Evolutionary conservation across 768 basidiomycete species (phyloP), one percentile per base, ranked within the genome.

Genomic region (Phaeolepiota aurea): DNA sequence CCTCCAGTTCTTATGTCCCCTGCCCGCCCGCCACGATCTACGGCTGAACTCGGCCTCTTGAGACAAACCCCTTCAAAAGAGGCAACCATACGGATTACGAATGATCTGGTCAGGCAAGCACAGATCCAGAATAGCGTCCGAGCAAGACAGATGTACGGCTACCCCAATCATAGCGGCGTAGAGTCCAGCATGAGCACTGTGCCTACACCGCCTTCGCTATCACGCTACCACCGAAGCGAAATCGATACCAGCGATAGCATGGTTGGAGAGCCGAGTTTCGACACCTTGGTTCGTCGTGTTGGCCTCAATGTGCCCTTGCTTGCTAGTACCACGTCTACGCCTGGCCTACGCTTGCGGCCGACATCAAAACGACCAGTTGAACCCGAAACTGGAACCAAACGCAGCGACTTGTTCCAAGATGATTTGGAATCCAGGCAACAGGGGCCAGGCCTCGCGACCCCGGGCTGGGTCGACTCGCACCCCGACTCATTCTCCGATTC

Each of bases 111-210:
- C 14, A 73, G 70, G 16, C 70, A 75, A 43, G 63, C 71, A 15
- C 72, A 75, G 48, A 62, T 54, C 37, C 68, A 60, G 35, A 63
- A 59, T 47, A 58, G 53, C 1, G 53, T 48, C 10, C 52, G 54
- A 28, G 42, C 48, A 14, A 47, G 58, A n/a, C 49, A 48, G 12
- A 40, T 54, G 40, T 52, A 55, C 41, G 55, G 54, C 12, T 53
- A 57, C 38, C 35, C 52, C n/a, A 33, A 53, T 41, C n/a, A n/a
- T n/a, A 55, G 60, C 22, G 49, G 53, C n/a, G 59, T 56, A 20
- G 81, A 78, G 47, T 78, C 80, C 16, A 85, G 75, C 42, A 69
- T 78, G 69, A 82, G 79, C 58, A 77, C 77, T 11, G 70, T 83
- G 40, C 72, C 79, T 1, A 77, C 79, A 1, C 80, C 82, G 4